Conservation (phyloP, 192 early-diverging fungal genomes). For the Coemansia sp. region DNA sequence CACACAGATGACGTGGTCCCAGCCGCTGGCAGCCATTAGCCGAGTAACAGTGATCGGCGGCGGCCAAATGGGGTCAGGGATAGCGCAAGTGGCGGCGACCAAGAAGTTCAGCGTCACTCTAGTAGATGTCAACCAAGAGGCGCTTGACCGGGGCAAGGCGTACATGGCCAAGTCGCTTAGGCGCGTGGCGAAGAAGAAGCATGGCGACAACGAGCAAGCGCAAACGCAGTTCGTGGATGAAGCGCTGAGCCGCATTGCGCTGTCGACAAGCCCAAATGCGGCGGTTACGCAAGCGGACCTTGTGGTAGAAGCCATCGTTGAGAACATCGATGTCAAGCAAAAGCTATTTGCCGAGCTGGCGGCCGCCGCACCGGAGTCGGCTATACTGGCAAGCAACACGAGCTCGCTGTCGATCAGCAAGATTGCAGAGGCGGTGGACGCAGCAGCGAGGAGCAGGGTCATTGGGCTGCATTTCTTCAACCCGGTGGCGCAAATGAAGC, state of each 20-base stretch:
- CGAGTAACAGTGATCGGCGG: constrained; percentile 83
- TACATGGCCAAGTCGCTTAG: constrained; percentile 85
- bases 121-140: constrained; percentile 77
- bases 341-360: constrained; percentile 76
- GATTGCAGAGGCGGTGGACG: constrained; percentile 71
- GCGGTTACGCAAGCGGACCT: constrained; percentile 72
- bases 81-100: constrained; percentile 87
- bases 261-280: constrained; percentile 66
- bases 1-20: background rate
- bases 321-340: constrained; percentile 89
- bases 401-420: constrained; percentile 83
- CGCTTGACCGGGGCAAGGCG: constrained; percentile 74
- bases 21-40: constrained; percentile 6
- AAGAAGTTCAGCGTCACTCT: constrained; percentile 80
- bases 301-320: constrained; percentile 95
- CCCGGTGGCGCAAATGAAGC: constrained; percentile 98
- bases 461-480: constrained; percentile 98
- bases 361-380: constrained; percentile 64
- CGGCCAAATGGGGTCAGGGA: constrained; percentile 88
- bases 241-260: constrained; percentile 66
- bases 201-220: constrained; percentile 65
- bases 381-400: constrained; percentile 93
- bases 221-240: constrained; percentile 72
- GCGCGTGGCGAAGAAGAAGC: constrained; percentile 90
- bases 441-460: constrained; percentile 61